A percentile compares a stretch with the other conserved stretches of the same genome.
phyloP scores from a whole-genome alignment of 106 monocot species.

The Dactylorhiza incarnata region DNA sequence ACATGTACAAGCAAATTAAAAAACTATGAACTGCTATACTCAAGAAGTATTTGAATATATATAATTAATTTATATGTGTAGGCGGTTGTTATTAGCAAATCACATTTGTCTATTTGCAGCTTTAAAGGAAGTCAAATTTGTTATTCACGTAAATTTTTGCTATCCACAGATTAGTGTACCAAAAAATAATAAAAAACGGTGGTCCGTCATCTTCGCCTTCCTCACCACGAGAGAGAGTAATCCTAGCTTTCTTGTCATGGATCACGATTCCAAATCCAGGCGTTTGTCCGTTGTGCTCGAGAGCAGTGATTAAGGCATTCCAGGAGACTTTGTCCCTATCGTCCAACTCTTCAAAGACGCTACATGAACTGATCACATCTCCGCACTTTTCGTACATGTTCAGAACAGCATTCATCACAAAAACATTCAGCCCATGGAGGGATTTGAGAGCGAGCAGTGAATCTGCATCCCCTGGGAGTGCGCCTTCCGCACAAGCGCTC shows the following conservation, averaged over 20 bases:
- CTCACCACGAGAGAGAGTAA: too few species aligned
- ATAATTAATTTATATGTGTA: too few species aligned
- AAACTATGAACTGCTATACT: too few species aligned
- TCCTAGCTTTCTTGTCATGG: slow-evolving; percentile 56
- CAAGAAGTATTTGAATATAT: too few species aligned
- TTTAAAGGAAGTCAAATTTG: too few species aligned
- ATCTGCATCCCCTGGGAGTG: slow-evolving; percentile 51
- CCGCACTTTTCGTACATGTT: slow-evolving; percentile 94
- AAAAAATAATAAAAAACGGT: too few species aligned
- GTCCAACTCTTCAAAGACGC: slow-evolving; percentile 48
- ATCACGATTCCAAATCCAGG: slow-evolving; percentile 38
- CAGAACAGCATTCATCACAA: slow-evolving; percentile 60
- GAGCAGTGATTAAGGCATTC: slow-evolving; percentile 73
- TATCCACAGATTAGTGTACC: too few species aligned
- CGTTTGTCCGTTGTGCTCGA: slow-evolving; percentile 73
- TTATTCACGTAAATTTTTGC: too few species aligned
- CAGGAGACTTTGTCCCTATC: slow-evolving; percentile 66
- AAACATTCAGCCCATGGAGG: slow-evolving; percentile 28
- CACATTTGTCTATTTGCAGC: too few species aligned
- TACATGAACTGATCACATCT: slow-evolving; percentile 35
- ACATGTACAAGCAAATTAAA: too few species aligned
- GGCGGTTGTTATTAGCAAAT: too few species aligned
- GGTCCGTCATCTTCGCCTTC: too few species aligned
- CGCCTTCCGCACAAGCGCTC: slow-evolving; percentile 78
- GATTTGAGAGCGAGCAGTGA: slow-evolving; percentile 66